Evolutionary conservation across 129 eudicot species (phyloP), one percentile per base, ranked within the genome.

Genomic region (Rutidosis leptorrhynchoides): DNA sequence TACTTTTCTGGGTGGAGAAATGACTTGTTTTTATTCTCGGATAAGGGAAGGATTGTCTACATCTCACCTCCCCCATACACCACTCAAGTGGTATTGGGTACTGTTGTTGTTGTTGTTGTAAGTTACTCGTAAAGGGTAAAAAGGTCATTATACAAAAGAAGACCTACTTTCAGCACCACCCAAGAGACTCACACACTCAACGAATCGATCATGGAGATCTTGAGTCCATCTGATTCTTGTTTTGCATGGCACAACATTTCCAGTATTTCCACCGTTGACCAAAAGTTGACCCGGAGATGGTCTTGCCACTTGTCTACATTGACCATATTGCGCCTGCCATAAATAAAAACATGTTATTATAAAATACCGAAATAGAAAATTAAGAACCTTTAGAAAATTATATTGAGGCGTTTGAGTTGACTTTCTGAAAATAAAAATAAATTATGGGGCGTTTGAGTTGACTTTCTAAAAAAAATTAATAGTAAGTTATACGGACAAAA

Each of bases 131-230:
- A 58, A 76, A 69, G 3, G 56, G 53, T 26, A 62, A 58, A 58
- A 62, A 40, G 3, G 56, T 42, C 20, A 20, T 19, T 17, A 28
- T 45, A 58, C 15, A 37, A 60, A 35, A 43, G n/a, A 62, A 15
- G 10, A 80, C 91, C 15, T 77, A 90, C 97, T 90, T 55, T 93
- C 96, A 26, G 96, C 82, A 14, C 98, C 98, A 65, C 95, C 96
- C 32, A 93, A 87, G 59, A 80, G 82, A 70, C 74, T 93, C 16
- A 93, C 96, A 65, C 98, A 93, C 78, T 88, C 96, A 24, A 93
- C 96, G 56, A 93, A 93, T 59, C 88, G 84, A 73, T 88, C 96
- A 73, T 93, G 98, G 71, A 93, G 98, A 68, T 88, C 96, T 71
- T 84, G 95, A 61, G 84, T 93, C 98, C 98, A 93, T 74, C 98